Conservation (phyloP, 306 rosid genomes). For the Aeschynomene evenia region DNA sequence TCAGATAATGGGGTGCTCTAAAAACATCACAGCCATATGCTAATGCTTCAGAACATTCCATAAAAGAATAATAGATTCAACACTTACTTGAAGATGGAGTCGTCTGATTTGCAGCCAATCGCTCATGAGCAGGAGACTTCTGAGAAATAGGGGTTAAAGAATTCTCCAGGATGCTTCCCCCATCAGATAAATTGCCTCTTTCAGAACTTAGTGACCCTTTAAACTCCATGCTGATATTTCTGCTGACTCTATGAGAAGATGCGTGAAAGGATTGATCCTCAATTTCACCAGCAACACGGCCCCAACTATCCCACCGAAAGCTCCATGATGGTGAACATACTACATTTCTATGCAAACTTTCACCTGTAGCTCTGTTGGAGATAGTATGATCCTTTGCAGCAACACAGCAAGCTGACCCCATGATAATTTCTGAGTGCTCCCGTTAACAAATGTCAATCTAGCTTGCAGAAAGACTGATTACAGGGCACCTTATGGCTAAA, state of each 20-base stretch:
- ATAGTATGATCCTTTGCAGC: conserved; percentile 47
- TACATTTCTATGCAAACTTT: conserved; percentile 40
- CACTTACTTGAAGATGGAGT: conserved; percentile 58
- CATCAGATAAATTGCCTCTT: conserved; percentile 57
- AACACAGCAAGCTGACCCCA: conserved; percentile 62
- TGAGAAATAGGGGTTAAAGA: conserved; percentile 49
- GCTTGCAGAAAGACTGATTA: not conserved
- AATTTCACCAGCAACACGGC: conserved; percentile 52
- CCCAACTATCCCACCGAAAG: conserved; percentile 53
- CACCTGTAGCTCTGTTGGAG: conserved; percentile 39
- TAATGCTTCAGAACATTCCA: conserved; percentile 9
- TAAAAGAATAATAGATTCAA: not conserved
- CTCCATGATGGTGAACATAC: conserved; percentile 55
- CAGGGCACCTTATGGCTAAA: not conserved
- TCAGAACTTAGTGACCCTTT: conserved; percentile 58
- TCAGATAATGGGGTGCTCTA: not conserved
- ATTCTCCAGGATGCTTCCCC: conserved; percentile 55
- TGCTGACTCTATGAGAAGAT: conserved; percentile 44
- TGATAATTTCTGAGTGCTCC: conserved; percentile 31
- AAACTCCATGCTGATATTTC: conserved; percentile 65
- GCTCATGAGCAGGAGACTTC: conserved; percentile 52
- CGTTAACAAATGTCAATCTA: conserved; percentile 21
- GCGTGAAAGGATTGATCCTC: conserved; percentile 45
- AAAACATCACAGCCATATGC: not conserved
- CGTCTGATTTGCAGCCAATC: conserved; percentile 40